A percentile compares a stretch with the other conserved stretches of the same genome.
Conservation (phyloP, 441 rosid genomes). For the Euphorbia schlechtendalii region DNA sequence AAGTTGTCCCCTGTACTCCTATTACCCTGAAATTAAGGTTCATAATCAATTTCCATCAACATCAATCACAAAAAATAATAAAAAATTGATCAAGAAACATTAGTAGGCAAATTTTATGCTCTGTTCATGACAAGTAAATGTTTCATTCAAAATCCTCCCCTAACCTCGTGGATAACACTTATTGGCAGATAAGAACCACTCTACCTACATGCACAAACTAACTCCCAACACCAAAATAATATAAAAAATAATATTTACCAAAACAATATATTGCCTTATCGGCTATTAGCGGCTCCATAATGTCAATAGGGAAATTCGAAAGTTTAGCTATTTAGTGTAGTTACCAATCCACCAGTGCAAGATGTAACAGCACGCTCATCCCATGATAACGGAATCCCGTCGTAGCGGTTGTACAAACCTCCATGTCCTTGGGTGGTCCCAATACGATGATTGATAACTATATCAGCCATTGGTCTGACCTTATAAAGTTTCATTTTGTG, state of each 20-base stretch:
- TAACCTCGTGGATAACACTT: not conserved
- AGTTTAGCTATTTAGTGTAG: conserved; percentile 12
- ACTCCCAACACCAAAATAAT: not conserved
- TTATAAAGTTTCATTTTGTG: conserved; percentile 64
- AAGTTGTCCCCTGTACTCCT: conserved; percentile 86
- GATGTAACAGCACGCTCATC: conserved; percentile 83
- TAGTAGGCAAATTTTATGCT: not conserved
- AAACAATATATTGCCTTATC: not conserved
- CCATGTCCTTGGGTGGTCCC: conserved; percentile 84
- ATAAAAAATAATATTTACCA: not conserved
- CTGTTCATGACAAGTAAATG: not conserved
- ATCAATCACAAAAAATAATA: not conserved
- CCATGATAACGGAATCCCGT: conserved; percentile 82
- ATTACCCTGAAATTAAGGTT: conserved; percentile 46
- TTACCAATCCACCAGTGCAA: conserved; percentile 88
- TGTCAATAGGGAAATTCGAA: not conserved
- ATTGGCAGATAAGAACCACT: not conserved
- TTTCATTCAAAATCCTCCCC: not conserved
- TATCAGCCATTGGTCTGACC: conserved; percentile 94
- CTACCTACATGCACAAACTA: not conserved
- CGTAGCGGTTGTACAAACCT: conserved; percentile 81
- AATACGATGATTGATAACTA: conserved; percentile 87
- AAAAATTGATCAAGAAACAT: not conserved
- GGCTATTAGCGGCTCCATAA: not conserved
- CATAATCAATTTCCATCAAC: conserved; percentile 6